Evolutionary conservation across 768 basidiomycete species (phyloP), one percentile per base, ranked within the genome.

Genomic region (Tylopilus vinaceipallidus): DNA sequence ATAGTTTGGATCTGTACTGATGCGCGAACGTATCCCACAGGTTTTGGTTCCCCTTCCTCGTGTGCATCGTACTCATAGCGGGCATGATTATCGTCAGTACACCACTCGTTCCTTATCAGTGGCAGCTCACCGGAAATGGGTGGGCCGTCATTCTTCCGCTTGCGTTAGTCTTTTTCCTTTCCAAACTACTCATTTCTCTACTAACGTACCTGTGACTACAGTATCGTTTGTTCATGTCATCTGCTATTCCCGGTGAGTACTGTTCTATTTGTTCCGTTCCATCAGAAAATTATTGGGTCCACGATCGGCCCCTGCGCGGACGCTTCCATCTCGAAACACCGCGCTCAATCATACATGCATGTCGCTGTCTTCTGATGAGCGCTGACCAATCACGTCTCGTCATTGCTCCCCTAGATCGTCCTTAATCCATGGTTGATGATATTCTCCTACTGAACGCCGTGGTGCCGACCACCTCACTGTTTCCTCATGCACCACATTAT

Each of bases 351-450:
- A 40, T 17, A 13, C 16, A 17, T 13, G 9, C 2, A 2, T n/a
- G n/a, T 22, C 52, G 55, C n/a, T 27, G 32, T 9, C 33, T 10
- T 22, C 22, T 26, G 32, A 13, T 16, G 39, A 40, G n/a, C n/a
- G n/a, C n/a, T n/a, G n/a, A 66, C 57, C 33, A 41, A 46, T 41
- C 41, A 30, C 41, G 51, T n/a, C n/a, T n/a, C n/a, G n/a, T n/a
- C n/a, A n/a, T n/a, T 81, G 78, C 57, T 67, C 33, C 54, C n/a
- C n/a, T 14, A 87, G 77, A 86, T 95, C 48, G 82, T 91, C n/a
- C 78, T 94, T 34, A 94, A 94, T 58, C 92, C 90, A 1, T 90
- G 86, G 86, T 71, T 92, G 46, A 89, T 91, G 86, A 87, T 91
- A 38, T 92, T 91, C 69, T 84, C 83, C 0, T 81, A 79, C 22